phyloP scores from a whole-genome alignment of 2,329 filamentous ascomycete genomes.

The Madurella fahalii region DNA sequence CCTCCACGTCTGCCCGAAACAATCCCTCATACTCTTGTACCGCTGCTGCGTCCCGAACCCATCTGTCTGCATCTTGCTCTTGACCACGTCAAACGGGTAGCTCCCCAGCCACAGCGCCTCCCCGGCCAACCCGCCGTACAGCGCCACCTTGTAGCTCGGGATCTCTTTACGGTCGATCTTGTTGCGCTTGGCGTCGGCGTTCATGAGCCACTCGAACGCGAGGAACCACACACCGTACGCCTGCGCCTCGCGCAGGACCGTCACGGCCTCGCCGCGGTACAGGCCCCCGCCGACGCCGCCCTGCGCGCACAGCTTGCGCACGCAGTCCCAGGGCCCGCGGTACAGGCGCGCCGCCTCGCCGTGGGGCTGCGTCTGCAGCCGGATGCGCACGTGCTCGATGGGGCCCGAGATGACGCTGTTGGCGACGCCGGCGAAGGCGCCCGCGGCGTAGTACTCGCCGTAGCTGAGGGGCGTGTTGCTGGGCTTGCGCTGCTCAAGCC shows the following conservation, averaged over 20 bases:
- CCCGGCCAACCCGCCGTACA: conserved; percentile 89
- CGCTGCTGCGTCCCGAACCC: conserved; percentile 69
- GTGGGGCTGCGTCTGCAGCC: conserved; percentile 94
- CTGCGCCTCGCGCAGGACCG: conserved; percentile 81
- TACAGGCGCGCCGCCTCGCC: conserved; percentile 71
- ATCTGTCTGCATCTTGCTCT: conserved; percentile 99
- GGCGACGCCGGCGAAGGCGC: conserved; percentile 86
- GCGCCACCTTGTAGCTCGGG: conserved; percentile 77
- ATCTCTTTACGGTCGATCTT: conserved; percentile 70
- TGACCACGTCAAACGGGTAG: conserved; percentile 95
- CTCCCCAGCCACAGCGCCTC: conserved; percentile 90
- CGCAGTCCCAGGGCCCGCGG: conserved; percentile 80
- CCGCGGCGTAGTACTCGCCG: conserved; percentile 81
- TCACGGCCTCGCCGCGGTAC: conserved; percentile 85
- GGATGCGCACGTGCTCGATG: conserved; percentile 95
- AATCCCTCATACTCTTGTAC: conserved; percentile 82
- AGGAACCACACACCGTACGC: conserved; percentile 97
- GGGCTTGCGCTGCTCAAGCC: conserved; percentile 72
- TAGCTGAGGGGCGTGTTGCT: conserved; percentile 62
- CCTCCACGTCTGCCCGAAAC: conserved; percentile 77
- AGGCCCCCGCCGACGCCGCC: conserved; percentile 67
- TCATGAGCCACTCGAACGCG: conserved; percentile 95
- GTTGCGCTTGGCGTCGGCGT: conserved; percentile 77
- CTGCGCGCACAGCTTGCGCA: conserved; percentile 69
- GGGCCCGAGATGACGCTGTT: conserved; percentile 86